phyloP scores from a whole-genome alignment of 345 rosid species.

The Gossypium raimondii region DNA sequence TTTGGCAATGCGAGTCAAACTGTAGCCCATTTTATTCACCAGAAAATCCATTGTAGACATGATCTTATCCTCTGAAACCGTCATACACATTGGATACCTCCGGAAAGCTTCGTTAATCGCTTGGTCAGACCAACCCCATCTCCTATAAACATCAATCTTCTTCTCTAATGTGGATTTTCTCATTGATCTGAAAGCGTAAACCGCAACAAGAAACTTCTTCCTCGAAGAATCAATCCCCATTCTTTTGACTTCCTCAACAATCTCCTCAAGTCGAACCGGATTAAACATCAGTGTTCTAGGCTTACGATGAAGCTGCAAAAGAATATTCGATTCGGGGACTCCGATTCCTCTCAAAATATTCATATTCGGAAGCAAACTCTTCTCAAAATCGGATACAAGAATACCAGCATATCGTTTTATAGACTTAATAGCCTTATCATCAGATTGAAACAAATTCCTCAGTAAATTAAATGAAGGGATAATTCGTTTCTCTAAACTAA shows the following conservation, averaged over 20 bases:
- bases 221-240: conserved; percentile 25
- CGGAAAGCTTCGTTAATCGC: conserved; percentile 10
- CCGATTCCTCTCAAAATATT: conserved; percentile 13
- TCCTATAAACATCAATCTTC: conserved; percentile 16
- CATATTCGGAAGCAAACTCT: background rate
- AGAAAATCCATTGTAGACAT: conserved; percentile 18
- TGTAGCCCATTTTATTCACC: conserved; percentile 22
- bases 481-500: conserved; percentile 8
- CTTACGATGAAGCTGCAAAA: background rate
- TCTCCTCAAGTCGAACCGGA: background rate
- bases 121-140: conserved; percentile 23
- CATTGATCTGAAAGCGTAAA: background rate
- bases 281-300: background rate
- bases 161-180: conserved; percentile 21
- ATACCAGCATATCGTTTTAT: background rate
- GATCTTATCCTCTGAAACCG: conserved; percentile 18
- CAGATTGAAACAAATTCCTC: conserved; percentile 2
- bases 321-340: conserved; percentile 15
- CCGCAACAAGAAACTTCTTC: conserved; percentile 10
- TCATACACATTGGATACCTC: conserved; percentile 7
- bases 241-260: conserved; percentile 18
- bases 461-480: conserved; percentile 7
- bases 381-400: background rate
- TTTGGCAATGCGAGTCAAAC: background rate
- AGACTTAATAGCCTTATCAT: background rate